phyloP scores from a whole-genome alignment of 306 rosid genomes.

The Lablab purpureus region DNA sequence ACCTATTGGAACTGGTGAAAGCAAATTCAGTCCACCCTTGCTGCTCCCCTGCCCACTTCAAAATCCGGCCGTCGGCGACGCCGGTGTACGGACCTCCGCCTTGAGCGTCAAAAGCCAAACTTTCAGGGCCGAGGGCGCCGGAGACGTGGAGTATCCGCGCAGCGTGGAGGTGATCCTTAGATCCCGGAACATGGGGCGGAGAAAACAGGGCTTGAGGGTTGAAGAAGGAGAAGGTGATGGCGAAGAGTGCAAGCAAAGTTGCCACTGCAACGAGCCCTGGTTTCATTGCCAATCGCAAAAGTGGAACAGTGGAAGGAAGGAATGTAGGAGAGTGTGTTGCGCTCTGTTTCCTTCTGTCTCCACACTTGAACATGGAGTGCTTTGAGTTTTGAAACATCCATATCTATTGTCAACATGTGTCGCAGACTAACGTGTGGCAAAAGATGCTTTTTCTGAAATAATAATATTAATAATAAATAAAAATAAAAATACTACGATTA shows the following conservation, averaged over 20 bases:
- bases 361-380: neutral
- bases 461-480: too few relatives aligned
- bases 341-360: neutral
- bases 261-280: slow-evolving; percentile 40
- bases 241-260: slow-evolving; percentile 50
- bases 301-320: neutral
- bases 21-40: slow-evolving; percentile 84
- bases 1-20: slow-evolving; percentile 76
- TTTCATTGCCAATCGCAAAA: slow-evolving; percentile 46
- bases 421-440: neutral
- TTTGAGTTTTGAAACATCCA: neutral
- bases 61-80: slow-evolving; percentile 90
- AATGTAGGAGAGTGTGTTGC: neutral
- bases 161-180: slow-evolving; percentile 61
- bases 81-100: slow-evolving; percentile 92
- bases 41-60: slow-evolving; percentile 70
- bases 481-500: too few relatives aligned
- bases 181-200: slow-evolving; percentile 55
- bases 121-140: slow-evolving; percentile 90
- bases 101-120: slow-evolving; percentile 69
- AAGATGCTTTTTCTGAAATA: neutral
- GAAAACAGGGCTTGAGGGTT: slow-evolving; percentile 34
- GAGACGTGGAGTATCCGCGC: slow-evolving; percentile 54
- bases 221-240: slow-evolving; percentile 47
- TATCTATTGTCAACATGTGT: neutral